Evolutionary conservation across 1,284 basidiomycete species (phyloP), one percentile per base, ranked within the genome.

Genomic region (Moesziomyces sp.): DNA sequence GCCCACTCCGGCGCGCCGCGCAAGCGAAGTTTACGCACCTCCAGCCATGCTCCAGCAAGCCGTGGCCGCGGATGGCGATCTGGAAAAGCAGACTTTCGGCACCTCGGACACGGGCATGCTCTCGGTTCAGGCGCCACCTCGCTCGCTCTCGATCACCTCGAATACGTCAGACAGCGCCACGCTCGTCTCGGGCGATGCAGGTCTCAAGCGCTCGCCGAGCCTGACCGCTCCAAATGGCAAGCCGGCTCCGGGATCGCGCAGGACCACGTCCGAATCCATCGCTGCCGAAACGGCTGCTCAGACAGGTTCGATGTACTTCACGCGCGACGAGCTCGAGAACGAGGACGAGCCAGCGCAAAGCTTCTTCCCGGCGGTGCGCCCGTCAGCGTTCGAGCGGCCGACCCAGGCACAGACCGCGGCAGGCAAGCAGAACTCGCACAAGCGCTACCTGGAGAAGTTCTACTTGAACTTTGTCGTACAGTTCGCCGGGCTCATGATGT

Each of bases 321-420:
- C 63, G 9, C 48, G 34, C n/a, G 47, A 62, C 47, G 63, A 72
- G 49, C 49, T 62, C 7, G 46, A 58, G 45, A 60, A 66, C 53
- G 34, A 35, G 34, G 49, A 71, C 44, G 34, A 55, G 28, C 58
- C 63, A 3, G 52, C 55, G 3, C 16, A 53, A 52, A 60, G 40
- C 58, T 72, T 72, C 52, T 72, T 72, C 52, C 69, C 69, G 0
- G 9, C 69, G 10, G 59, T 66, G 13, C 58, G 56, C 19, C 69
- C 63, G 2, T 66, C 58, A 3, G 62, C 55, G 1, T 58, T 66
- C 49, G 58, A 52, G 42, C 52, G 62, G 13, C 62, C 68, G 19
- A 23, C 43, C 2, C 23, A 52, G 10, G 53, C 58, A 10, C 51
- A 35, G 10, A 45, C 57, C 2, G 3, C 42, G 9, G 47, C 46